Base-by-base conservation (phyloP, 2,329 filamentous ascomycete genomes). In the Claviceps sp. region DNA sequence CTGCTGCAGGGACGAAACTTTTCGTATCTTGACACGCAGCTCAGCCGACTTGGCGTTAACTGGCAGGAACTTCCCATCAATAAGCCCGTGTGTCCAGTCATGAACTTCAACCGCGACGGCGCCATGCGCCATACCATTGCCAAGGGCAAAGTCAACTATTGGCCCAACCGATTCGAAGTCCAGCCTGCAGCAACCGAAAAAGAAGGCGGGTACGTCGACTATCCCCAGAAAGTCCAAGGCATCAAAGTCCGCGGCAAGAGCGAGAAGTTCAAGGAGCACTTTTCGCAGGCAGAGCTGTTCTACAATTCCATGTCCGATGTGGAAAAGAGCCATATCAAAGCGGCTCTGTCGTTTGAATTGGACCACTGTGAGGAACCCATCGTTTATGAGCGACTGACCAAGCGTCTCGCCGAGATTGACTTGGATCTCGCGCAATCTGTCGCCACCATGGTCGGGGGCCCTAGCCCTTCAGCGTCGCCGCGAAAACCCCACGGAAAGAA, bases 41-140 rank as follows among this genome's bases (percentile, higher is more conserved):
- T 54, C 44, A 54, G 47, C 0, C 79, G 86, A 14, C 73, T 89
- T 0, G 86, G 86, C 11, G 69, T 79, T 47, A 90, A 90, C 66
- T 89, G 81, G 78, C 73, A 89, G 57, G 83, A 89, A 59, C 67
- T 90, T 0, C 86, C 86, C 1, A 85, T 90, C 62, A 90, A 90
- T 66, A 76, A 79, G 13, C 85, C 86, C 0, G 75, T 87, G 0
- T 87, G 83, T 55, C 84, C 85, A 0, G 81, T 86, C 38, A 81
- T 87, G 76, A 88, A 85, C 67, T 77, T 83, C 61, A 85, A 88
- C 67, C 80, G 86, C 0, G 87, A 93, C 53, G 52, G 52, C 20
- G 52, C 36, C 3, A 49, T 54, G 52, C 50, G 52, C 4, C 50
- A 50, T 7, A 54, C 52, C 9, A 54, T 54, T 45, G 50, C 52